phyloP scores from a whole-genome alignment of 1,139 yeast genomes.

The Candida neerlandica region DNA sequence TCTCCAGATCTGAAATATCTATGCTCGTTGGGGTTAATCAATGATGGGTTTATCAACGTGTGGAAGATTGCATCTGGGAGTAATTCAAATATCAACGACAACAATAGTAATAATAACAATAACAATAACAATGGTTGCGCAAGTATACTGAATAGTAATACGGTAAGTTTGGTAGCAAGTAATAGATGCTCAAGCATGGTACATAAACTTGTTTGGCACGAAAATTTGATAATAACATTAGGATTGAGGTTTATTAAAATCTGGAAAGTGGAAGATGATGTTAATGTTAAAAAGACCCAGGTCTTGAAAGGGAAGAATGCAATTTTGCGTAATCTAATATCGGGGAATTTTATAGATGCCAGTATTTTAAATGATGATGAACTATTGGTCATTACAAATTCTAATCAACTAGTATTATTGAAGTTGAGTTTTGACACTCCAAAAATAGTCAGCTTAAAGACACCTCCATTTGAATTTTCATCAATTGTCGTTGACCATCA shows the following conservation, averaged over 20 bases:
- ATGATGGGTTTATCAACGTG: constrained; percentile 65
- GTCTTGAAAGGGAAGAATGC: constrained; percentile 61
- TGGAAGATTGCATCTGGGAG: constrained; percentile 45
- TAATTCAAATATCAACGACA: background rate
- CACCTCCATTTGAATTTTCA: constrained; percentile 20
- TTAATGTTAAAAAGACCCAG: constrained; percentile 18
- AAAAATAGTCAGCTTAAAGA: constrained; percentile 21
- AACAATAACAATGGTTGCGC: constrained; percentile 8
- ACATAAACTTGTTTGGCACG: constrained; percentile 58
- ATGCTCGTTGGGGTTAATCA: constrained; percentile 62
- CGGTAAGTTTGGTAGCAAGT: constrained; percentile 37
- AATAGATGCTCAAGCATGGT: constrained; percentile 65
- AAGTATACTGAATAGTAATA: background rate
- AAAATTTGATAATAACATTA: constrained; percentile 48
- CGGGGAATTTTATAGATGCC: constrained; percentile 48
- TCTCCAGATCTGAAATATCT: constrained; percentile 57
- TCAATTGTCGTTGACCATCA: constrained; percentile 27
- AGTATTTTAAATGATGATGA: constrained; percentile 39
- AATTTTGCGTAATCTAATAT: constrained; percentile 50
- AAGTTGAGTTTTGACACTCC: constrained; percentile 28
- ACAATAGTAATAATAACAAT: background rate
- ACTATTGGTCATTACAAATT: constrained; percentile 44
- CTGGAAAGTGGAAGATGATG: constrained; percentile 48
- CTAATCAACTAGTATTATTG: constrained; percentile 41
- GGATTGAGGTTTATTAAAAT: constrained; percentile 63